These are phyloP conservation scores for Silene conica DNA, from an alignment of 148 eudicot species.

Conservation along the genomic window DNA sequence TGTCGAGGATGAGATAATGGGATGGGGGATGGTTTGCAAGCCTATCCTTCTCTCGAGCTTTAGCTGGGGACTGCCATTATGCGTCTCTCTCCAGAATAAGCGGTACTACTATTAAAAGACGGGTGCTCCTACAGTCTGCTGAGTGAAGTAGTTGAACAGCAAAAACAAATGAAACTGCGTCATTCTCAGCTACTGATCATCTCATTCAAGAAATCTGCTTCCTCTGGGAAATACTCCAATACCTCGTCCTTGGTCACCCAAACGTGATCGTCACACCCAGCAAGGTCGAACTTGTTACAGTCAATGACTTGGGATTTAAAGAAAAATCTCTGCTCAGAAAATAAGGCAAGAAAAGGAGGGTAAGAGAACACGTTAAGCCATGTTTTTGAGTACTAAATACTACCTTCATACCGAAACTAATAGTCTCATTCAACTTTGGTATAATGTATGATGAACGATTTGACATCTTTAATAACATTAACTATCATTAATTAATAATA, in stretches of 20 bases:
- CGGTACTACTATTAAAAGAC: too few relatives aligned
- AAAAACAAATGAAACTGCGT: not conserved
- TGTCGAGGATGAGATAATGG: too few relatives aligned
- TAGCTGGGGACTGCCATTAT: not conserved
- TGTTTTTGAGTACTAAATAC: too few relatives aligned
- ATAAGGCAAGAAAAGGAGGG: not conserved
- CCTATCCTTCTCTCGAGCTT: not conserved
- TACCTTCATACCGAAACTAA: too few relatives aligned
- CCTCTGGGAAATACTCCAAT: conserved; percentile 77
- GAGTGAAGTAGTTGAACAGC: too few relatives aligned
- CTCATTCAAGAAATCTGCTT: conserved; percentile 62
- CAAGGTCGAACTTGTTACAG: conserved; percentile 48
- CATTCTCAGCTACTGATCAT: conserved; percentile 66
- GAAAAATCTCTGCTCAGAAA: conserved; percentile 61
- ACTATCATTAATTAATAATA: too few relatives aligned
- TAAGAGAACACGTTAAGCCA: not conserved
- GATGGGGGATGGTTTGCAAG: not conserved
- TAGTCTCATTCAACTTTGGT: too few relatives aligned
- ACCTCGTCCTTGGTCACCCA: conserved; percentile 94
- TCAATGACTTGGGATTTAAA: conserved; percentile 93
- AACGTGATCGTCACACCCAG: conserved; percentile 61
- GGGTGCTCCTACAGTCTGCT: too few relatives aligned
- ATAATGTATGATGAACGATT: too few relatives aligned
- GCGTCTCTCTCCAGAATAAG: not conserved
- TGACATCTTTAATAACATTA: too few relatives aligned